Evolutionary conservation across 73 alveolate genomes (phyloP).

Genomic region (Tetrahymena thermophila): DNA sequence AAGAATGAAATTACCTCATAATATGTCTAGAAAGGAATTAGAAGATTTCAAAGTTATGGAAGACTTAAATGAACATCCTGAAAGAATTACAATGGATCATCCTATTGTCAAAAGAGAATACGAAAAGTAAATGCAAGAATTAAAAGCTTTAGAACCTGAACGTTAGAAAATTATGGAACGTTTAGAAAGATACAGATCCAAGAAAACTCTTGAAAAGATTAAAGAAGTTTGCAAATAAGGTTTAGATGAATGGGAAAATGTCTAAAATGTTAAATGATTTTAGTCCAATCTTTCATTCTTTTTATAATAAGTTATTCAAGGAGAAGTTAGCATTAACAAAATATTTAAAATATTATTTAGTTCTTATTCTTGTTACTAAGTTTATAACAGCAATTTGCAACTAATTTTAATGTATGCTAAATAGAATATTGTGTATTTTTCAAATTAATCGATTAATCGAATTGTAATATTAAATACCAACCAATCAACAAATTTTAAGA

Average conservation of each 20-base stretch:
- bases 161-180: conserved; percentile 1
- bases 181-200: neutral
- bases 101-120: neutral
- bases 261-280: neutral
- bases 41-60: conserved; percentile 10
- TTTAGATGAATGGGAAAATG: neutral
- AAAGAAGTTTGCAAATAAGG: neutral
- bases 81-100: neutral
- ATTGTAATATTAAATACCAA: too few species aligned
- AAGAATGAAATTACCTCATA: conserved; percentile 6
- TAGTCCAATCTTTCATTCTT: neutral
- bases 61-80: conserved; percentile 2
- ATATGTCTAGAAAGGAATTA: conserved; percentile 26
- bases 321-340: neutral
- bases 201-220: neutral
- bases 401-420: too few species aligned
- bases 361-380: neutral
- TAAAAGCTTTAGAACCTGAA: conserved; percentile 2
- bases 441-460: too few species aligned
- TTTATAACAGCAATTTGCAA: neutral
- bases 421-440: too few species aligned
- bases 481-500: too few species aligned
- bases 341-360: too few species aligned
- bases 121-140: neutral
- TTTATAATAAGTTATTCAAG: too few species aligned